These are phyloP conservation scores for Phytophthora sansomeana DNA, from an alignment of 352 stramenopile species.

Conservation along the genomic window DNA sequence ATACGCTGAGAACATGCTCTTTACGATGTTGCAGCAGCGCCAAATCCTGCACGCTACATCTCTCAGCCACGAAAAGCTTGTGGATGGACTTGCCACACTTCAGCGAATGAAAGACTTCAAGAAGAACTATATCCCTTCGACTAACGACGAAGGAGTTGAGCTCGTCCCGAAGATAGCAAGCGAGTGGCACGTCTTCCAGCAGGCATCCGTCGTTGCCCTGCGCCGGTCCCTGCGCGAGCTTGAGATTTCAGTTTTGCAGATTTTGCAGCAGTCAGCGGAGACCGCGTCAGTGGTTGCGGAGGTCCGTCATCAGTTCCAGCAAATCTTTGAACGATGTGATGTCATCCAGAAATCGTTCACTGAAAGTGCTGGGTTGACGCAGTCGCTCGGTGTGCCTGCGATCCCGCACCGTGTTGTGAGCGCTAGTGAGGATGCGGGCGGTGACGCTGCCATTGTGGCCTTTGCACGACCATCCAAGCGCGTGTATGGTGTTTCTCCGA, in stretches of 20 bases:
- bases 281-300: slow-evolving; percentile 26
- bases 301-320: slow-evolving; percentile 35
- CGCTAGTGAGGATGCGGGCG: slow-evolving; percentile 53
- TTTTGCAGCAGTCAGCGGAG: slow-evolving; percentile 44
- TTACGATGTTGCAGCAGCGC: slow-evolving; percentile 90
- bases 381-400: slow-evolving; percentile 61
- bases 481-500: slow-evolving; percentile 70
- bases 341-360: slow-evolving; percentile 42
- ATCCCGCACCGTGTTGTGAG: slow-evolving; percentile 61
- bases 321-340: slow-evolving; percentile 47
- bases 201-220: slow-evolving; percentile 48
- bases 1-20: slow-evolving; percentile 92
- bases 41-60: slow-evolving; percentile 76
- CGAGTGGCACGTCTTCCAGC: slow-evolving; percentile 69
- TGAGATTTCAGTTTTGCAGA: slow-evolving; percentile 64
- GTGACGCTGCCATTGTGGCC: slow-evolving; percentile 53
- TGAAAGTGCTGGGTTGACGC: slow-evolving; percentile 27
- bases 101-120: slow-evolving; percentile 59
- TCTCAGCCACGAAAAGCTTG: slow-evolving; percentile 76
- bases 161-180: slow-evolving; percentile 41
- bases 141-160: not conserved
- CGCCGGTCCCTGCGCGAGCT: slow-evolving; percentile 70
- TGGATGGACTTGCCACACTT: slow-evolving; percentile 59
- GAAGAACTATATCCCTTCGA: slow-evolving; percentile 34
- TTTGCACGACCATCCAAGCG: slow-evolving; percentile 69